Conservation (phyloP, 371 early-diverging fungal genomes). For the Mortierella sp. region DNA sequence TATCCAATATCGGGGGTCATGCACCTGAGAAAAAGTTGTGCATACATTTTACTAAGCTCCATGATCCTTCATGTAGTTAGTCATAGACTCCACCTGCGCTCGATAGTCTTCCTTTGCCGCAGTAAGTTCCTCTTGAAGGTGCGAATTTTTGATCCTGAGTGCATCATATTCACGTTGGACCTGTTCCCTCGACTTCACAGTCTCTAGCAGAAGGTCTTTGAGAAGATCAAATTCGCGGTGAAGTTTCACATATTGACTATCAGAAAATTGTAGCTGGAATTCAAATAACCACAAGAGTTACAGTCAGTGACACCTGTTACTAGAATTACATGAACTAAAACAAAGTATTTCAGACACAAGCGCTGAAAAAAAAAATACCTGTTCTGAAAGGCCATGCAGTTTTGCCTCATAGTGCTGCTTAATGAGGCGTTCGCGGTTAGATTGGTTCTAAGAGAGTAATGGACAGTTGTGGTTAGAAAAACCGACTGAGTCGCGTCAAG, state of each 20-base stretch:
- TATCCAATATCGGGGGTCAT: no score
- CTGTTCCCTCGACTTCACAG: conserved; percentile 13
- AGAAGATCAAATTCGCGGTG: conserved; percentile 43
- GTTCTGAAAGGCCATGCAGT: conserved; percentile 43
- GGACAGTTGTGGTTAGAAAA: not conserved
- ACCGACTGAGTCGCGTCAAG: not conserved
- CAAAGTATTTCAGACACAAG: not conserved
- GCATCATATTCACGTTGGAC: conserved; percentile 8
- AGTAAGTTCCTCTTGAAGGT: conserved; percentile 32
- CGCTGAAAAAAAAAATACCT: conserved; percentile 11
- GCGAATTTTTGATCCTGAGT: conserved; percentile 18
- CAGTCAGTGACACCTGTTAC: conserved; percentile 12
- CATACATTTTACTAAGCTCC: no score
- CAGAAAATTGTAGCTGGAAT: conserved; percentile 31
- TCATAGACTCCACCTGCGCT: conserved; percentile 42
- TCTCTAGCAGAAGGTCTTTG: conserved; percentile 36
- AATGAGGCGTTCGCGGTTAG: conserved; percentile 50
- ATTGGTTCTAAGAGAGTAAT: conserved; percentile 11
- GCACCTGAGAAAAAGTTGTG: no score
- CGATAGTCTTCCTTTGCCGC: conserved; percentile 41
- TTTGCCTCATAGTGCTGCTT: conserved; percentile 55
- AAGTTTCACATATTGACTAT: conserved; percentile 36
- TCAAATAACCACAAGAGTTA: not conserved
- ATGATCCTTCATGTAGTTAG: conserved; percentile 28
- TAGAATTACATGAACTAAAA: not conserved